Percentiles rank a stretch among this genome's conserved stretches.
Conservation (phyloP, 2,329 filamentous ascomycete genomes). For the Ceratocystis colombiana region DNA sequence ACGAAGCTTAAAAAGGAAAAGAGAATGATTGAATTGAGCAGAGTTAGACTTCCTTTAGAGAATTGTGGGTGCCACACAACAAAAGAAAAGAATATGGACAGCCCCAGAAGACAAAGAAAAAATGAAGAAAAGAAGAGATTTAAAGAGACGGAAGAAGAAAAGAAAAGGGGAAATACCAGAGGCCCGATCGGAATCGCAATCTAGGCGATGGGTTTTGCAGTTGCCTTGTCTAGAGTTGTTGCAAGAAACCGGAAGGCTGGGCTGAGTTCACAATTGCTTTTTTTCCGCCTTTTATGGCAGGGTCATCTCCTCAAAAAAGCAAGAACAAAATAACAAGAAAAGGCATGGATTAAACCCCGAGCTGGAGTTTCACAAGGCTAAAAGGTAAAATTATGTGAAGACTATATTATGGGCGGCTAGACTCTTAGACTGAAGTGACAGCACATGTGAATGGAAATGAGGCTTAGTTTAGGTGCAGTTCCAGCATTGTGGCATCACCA, state of each 20-base stretch:
- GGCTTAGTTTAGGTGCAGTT: not conserved
- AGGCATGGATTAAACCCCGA: not conserved
- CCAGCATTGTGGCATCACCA: not conserved
- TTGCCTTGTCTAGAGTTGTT: conserved; percentile 4
- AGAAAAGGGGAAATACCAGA: not conserved
- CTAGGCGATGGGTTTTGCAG: not conserved
- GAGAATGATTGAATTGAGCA: not conserved
- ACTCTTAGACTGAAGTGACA: not conserved
- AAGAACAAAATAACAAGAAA: not conserved
- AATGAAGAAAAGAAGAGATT: not conserved
- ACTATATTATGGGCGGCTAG: not conserved
- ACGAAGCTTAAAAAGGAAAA: conserved; percentile 5
- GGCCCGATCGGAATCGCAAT: not conserved
- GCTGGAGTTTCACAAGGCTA: not conserved
- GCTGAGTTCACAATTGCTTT: not conserved
- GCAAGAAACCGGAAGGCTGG: conserved; percentile 12
- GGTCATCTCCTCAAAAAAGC: not conserved
- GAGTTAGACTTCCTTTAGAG: not conserved
- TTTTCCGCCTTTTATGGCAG: not conserved
- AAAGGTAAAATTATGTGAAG: not conserved
- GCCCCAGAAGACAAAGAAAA: not conserved
- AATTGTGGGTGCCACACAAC: not conserved
- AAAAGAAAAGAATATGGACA: not conserved
- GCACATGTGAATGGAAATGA: not conserved
- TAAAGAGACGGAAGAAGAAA: not conserved